Base-by-base conservation (phyloP, 495 filamentous ascomycete species). In the Neurospora sp. region DNA sequence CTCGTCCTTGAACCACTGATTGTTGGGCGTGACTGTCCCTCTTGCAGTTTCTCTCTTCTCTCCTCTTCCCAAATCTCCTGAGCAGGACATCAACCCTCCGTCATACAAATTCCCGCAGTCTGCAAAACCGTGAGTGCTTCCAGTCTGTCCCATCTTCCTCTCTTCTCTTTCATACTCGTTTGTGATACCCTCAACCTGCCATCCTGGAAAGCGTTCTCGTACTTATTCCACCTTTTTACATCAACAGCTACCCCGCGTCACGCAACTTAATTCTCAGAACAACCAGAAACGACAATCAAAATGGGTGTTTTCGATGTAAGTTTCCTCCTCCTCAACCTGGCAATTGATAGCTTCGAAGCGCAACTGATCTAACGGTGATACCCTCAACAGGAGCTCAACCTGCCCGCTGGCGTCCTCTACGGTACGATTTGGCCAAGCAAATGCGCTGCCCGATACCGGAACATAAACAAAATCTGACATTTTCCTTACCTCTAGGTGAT, bases 401-500 rank as follows among this genome's bases (percentile, higher is more conserved):
- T 71, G 0, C 70, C 70, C 69, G 38, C 59, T 31, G 72, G 72
- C 53, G 72, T 74, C 69, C 70, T 74, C 72, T 71, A 71, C 38
- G 72, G 70, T 71, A 68, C 70, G 70, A 65, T 31, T 39, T 31
- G 20, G 16, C 12, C 35, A 27, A 20, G 44, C 40, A 53, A 22
- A 22, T 35, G 22, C 70, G 42, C 44, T 59, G 70, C 70, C 70
- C 70, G 70, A 71, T 46, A 71, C 53, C 70, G 44, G 70, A 59
- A 71, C 10, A 31, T 38, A 11, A 71, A 16, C 70, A 65, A 65
- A 65, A 12, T 35, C 53, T 38, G n/a, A 41, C 35, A 42, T 41
- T 20, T 46, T 12, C 41, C 37, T 71, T n/a, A 3, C 44, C 41
- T n/a, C 35, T 59, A 71, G 93, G 93, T 78, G 91, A 96, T 77